phyloP scores from a whole-genome alignment of 768 basidiomycete species.

The Bullera alba region DNA sequence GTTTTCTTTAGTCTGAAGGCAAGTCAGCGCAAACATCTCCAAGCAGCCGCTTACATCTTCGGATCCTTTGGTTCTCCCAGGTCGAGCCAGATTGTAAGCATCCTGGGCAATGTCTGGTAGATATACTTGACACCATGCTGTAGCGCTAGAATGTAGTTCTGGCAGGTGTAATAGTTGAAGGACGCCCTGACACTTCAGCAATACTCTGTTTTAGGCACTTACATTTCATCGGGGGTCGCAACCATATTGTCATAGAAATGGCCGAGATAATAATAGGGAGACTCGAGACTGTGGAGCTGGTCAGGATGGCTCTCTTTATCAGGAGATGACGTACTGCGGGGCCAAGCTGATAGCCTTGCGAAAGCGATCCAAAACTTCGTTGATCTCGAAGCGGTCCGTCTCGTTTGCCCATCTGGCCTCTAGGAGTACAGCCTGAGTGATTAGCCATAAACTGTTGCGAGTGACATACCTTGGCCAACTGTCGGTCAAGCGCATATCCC shows the following conservation, averaged over 20 bases:
- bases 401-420: slow-evolving; percentile 91
- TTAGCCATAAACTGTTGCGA: background rate
- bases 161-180: slow-evolving; percentile 52
- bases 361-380: slow-evolving; percentile 56
- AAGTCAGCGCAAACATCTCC: background rate
- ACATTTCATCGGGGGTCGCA: slow-evolving; percentile 6
- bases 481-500: slow-evolving; percentile 20
- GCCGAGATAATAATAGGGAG: slow-evolving; percentile 75
- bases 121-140: slow-evolving; percentile 84
- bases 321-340: slow-evolving; percentile 41
- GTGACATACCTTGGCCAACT: slow-evolving; percentile 59
- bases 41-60: slow-evolving; percentile 8
- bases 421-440: slow-evolving; percentile 59
- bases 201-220: background rate
- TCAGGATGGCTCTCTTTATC: background rate
- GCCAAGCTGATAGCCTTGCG: slow-evolving; percentile 44
- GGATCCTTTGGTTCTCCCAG: slow-evolving; percentile 58
- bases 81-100: slow-evolving; percentile 92
- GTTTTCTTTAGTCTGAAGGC: background rate
- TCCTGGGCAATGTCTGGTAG: slow-evolving; percentile 87
- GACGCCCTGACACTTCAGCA: slow-evolving; percentile 13
- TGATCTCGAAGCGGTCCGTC: slow-evolving; percentile 68
- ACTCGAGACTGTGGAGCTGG: slow-evolving; percentile 52
- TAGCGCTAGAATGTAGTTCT: slow-evolving; percentile 63
- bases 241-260: slow-evolving; percentile 64